These are phyloP conservation scores for Blastobotrys americana DNA, from an alignment of 805 yeast genomes.

Conservation along the genomic window DNA sequence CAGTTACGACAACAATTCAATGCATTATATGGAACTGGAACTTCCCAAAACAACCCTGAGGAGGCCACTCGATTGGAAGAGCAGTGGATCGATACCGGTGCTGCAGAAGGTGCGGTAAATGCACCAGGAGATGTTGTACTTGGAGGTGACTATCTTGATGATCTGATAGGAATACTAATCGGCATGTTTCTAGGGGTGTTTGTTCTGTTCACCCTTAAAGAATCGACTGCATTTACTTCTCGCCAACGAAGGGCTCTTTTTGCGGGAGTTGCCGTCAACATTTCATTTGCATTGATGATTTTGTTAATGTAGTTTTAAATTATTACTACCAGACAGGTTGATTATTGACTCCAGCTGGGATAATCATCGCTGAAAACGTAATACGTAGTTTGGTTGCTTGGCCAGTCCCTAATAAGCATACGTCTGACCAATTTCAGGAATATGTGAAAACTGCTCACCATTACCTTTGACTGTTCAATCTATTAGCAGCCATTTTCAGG, in stretches of 20 bases:
- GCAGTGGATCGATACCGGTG: slow-evolving; percentile 80
- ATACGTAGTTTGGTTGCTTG: no score
- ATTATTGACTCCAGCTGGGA: no score
- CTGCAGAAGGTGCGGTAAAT: slow-evolving; percentile 43
- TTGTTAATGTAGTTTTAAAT: background rate
- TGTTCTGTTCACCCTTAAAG: slow-evolving; percentile 51
- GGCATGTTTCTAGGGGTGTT: slow-evolving; percentile 75
- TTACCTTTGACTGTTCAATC: no score
- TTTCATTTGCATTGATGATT: slow-evolving; percentile 45
- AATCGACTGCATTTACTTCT: slow-evolving; percentile 51
- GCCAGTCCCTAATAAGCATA: no score
- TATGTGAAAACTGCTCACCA: no score
- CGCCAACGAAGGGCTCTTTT: slow-evolving; percentile 61
- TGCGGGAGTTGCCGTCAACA: slow-evolving; percentile 63
- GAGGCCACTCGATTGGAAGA: slow-evolving; percentile 61
- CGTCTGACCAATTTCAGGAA: no score
- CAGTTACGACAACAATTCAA: slow-evolving; percentile 70
- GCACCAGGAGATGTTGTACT: slow-evolving; percentile 34
- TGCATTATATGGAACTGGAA: slow-evolving; percentile 48
- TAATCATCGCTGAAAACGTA: no score
- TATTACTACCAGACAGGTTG: no score
- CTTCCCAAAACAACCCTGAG: slow-evolving; percentile 10
- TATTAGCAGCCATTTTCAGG: background rate
- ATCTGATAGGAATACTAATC: slow-evolving; percentile 59
- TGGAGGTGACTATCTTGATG: slow-evolving; percentile 51